These are phyloP conservation scores for Puccinia polysora DNA, from an alignment of 1,284 basidiomycete species.

Conservation along the genomic window DNA sequence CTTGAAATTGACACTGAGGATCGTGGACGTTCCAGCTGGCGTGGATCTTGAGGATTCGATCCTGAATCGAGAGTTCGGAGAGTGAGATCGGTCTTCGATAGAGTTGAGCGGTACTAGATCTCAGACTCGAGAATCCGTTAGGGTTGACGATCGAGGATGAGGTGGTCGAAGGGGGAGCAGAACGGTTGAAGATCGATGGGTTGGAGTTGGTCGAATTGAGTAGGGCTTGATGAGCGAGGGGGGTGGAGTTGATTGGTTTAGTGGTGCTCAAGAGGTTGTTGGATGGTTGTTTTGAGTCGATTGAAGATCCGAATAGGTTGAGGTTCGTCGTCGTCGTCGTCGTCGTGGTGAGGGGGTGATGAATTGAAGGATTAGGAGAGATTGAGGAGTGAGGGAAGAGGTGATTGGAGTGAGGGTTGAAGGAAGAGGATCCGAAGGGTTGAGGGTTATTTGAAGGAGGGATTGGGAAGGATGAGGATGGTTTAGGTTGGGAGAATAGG, in stretches of 20 bases:
- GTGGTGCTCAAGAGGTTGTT: too few relatives aligned
- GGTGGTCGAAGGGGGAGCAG: background rate
- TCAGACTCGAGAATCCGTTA: conserved; percentile 5
- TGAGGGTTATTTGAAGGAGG: background rate
- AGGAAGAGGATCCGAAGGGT: background rate
- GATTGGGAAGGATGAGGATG: background rate
- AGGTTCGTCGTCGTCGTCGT: background rate
- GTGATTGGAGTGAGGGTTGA: background rate
- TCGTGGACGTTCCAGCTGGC: conserved; percentile 29
- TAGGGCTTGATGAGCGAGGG: too few relatives aligned
- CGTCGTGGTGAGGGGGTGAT: background rate
- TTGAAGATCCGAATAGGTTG: conserved; percentile 1
- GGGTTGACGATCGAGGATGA: conserved; percentile 5
- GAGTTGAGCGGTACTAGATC: conserved; percentile 17
- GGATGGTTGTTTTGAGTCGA: background rate
- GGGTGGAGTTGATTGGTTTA: too few relatives aligned
- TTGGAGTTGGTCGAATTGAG: background rate
- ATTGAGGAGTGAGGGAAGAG: too few relatives aligned
- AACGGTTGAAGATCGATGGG: background rate
- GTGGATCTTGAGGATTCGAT: conserved; percentile 27
- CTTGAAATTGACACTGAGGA: conserved; percentile 39
- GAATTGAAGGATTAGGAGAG: conserved; percentile 19
- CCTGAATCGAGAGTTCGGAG: conserved; percentile 33
- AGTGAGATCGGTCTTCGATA: conserved; percentile 20
- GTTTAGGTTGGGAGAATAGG: conserved; percentile 8